Conservation (phyloP, 2,329 filamentous ascomycete species). For the Dothistroma septosporum region DNA sequence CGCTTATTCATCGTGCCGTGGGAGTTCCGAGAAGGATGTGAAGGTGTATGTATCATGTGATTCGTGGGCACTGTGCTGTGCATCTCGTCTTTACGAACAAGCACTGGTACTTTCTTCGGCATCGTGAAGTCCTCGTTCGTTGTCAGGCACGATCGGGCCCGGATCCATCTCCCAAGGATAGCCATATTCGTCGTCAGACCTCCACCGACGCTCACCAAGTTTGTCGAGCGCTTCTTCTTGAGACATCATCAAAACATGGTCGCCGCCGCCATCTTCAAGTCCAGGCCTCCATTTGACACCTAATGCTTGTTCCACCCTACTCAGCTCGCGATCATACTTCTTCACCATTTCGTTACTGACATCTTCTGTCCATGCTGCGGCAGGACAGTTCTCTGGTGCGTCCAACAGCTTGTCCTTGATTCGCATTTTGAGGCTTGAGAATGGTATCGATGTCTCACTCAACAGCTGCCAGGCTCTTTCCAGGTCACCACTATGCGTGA, state of each 20-base stretch:
- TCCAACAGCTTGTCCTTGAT: conserved; percentile 28
- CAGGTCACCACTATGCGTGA: conserved; percentile 29
- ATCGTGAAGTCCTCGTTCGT: conserved; percentile 24
- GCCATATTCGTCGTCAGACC: conserved; percentile 28
- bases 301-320: conserved; percentile 30
- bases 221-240: conserved; percentile 30
- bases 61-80: neutral
- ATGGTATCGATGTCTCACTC: conserved; percentile 23
- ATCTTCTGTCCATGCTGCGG: conserved; percentile 25
- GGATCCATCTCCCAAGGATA: conserved; percentile 28
- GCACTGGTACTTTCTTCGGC: conserved; percentile 16
- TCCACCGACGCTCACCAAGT: conserved; percentile 25
- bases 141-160: conserved; percentile 13
- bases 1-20: neutral
- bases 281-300: conserved; percentile 29
- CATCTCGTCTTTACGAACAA: neutral
- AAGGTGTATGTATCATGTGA: neutral
- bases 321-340: conserved; percentile 32
- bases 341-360: conserved; percentile 26
- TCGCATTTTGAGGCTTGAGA: conserved; percentile 20
- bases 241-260: conserved; percentile 26
- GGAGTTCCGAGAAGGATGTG: neutral
- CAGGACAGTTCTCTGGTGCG: conserved; percentile 22
- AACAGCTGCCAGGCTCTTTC: conserved; percentile 32
- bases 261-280: conserved; percentile 21